A percentile compares a stretch with the other conserved stretches of the same genome.
Evolutionary conservation across 23 red algal species (phyloP).

Genomic region (Cyanidioschyzon merolae): DNA sequence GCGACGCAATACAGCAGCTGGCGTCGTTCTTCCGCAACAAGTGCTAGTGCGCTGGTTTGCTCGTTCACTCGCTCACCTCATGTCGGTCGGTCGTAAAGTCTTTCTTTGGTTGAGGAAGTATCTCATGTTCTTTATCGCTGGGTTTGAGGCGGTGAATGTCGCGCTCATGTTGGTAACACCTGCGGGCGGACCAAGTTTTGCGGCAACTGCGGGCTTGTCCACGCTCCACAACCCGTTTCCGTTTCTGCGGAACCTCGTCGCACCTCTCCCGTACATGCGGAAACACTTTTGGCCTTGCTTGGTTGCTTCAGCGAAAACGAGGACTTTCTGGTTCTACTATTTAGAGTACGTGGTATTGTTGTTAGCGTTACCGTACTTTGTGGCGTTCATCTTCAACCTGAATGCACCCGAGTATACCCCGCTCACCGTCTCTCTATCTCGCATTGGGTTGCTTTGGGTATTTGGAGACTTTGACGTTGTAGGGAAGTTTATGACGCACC

Average conservation of each 20-base stretch:
- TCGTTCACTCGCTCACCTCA: background rate
- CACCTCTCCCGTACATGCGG: background rate
- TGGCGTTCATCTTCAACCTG: slow-evolving; percentile 9
- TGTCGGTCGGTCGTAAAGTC: background rate
- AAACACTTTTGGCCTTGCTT: slow-evolving; percentile 1
- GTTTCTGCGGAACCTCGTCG: background rate
- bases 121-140: background rate
- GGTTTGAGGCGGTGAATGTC: background rate
- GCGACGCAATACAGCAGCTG: background rate
- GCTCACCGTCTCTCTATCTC: background rate
- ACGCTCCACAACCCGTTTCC: background rate
- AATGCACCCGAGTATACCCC: background rate
- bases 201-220: background rate
- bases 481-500: slow-evolving; percentile 4
- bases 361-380: slow-evolving; percentile 10
- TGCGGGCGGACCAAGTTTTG: background rate
- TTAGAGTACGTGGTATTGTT: background rate
- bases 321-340: slow-evolving; percentile 1
- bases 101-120: background rate
- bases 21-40: background rate
- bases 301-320: background rate
- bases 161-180: slow-evolving; percentile 7
- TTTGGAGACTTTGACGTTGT: slow-evolving; percentile 14
- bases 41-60: background rate
- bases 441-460: slow-evolving; percentile 5